Percentiles rank a stretch among this genome's conserved stretches.
Evolutionary conservation across 768 basidiomycete species (phyloP).

Genomic region (Russula virescens): DNA sequence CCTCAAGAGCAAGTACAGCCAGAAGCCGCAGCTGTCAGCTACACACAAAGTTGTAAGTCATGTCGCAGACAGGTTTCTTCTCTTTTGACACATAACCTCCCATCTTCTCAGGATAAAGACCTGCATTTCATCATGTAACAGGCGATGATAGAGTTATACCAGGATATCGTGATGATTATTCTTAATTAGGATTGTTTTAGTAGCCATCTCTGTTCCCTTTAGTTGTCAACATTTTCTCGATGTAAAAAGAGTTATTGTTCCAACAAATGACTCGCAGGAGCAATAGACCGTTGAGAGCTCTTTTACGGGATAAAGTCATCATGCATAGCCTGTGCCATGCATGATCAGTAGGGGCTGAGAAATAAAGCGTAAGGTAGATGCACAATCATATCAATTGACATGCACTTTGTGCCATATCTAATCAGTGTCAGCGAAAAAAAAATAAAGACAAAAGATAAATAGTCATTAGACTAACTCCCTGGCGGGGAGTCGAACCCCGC

Average conservation of each 20-base stretch:
- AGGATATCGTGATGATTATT: background rate
- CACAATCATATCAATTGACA: too few species aligned
- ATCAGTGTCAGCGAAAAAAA: too few species aligned
- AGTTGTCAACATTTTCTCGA: too few species aligned
- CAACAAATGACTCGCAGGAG: background rate
- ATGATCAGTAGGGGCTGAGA: too few species aligned
- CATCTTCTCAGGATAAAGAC: conserved; percentile 1
- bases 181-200: background rate
- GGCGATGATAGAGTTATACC: background rate
- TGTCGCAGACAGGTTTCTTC: background rate
- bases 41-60: conserved; percentile 58
- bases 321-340: too few species aligned
- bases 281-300: too few species aligned
- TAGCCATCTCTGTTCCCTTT: background rate
- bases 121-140: conserved; percentile 13
- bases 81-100: background rate
- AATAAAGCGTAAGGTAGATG: too few species aligned
- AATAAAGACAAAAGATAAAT: too few species aligned
- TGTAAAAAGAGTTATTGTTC: too few species aligned
- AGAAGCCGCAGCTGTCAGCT: conserved; percentile 69
- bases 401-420: too few species aligned
- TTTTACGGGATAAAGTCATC: too few species aligned
- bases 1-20: conserved; percentile 53
- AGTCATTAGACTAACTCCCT: conserved; percentile 18
- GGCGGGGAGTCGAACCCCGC: conserved; percentile 35